phyloP scores from a whole-genome alignment of 2,329 filamentous ascomycete species.

The Gnomoniopsis smithogilvyi region DNA sequence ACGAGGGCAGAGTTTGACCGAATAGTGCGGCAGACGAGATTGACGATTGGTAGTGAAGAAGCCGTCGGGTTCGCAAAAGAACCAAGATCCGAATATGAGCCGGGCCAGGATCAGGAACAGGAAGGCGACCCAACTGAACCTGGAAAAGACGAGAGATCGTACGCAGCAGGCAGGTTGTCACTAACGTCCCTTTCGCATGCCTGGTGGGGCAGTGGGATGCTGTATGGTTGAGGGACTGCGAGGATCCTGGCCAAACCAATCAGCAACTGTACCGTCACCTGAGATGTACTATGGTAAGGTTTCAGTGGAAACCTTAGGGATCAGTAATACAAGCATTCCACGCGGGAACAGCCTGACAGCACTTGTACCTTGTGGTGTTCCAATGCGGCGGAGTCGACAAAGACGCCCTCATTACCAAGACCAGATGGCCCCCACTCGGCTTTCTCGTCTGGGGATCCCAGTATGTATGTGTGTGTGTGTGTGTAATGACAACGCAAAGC shows the following conservation, averaged over 20 bases:
- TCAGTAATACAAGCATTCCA: not conserved
- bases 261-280: too few relatives aligned
- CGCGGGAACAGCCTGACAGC: not conserved
- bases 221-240: too few relatives aligned
- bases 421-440: not conserved
- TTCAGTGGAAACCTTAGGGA: not conserved
- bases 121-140: not conserved
- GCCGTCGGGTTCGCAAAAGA: conserved; percentile 6
- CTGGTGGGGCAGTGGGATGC: not conserved
- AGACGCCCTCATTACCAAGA: not conserved
- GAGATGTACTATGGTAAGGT: too few relatives aligned
- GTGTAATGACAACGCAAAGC: not conserved
- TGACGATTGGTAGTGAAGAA: conserved; percentile 9
- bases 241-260: too few relatives aligned
- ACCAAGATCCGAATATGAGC: not conserved
- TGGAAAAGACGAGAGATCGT: not conserved
- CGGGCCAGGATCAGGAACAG: not conserved
- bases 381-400: not conserved
- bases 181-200: not conserved
- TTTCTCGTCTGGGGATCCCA: not conserved
- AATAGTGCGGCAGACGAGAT: conserved; percentile 11
- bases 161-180: not conserved
- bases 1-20: conserved; percentile 4
- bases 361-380: not conserved
- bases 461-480: too few relatives aligned